phyloP scores from a whole-genome alignment of 192 early-diverging fungal species.

The Phlyctochytrium arcticum region DNA sequence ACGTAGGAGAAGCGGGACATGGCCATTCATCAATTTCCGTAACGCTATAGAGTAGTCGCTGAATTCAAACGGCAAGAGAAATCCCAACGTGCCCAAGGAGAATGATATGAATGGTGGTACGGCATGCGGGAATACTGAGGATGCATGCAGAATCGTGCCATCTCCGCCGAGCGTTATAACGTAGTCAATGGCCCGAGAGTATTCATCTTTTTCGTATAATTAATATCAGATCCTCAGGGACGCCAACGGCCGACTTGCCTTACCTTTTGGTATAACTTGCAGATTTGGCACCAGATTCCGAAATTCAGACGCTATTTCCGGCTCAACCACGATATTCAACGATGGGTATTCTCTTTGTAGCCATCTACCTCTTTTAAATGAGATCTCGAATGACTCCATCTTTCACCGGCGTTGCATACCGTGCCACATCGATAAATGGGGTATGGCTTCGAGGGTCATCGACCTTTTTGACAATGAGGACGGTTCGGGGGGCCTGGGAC shows the following conservation, averaged over 20 bases:
- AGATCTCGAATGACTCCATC: neutral
- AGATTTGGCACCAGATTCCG: neutral
- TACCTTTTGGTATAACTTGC: neutral
- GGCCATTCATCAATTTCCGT: conserved; percentile 56
- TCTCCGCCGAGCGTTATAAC: conserved; percentile 92
- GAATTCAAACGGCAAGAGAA: conserved; percentile 80
- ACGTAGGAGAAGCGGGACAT: conserved; percentile 65
- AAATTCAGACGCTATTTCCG: neutral
- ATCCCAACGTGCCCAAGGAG: conserved; percentile 87
- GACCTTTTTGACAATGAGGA: conserved; percentile 81
- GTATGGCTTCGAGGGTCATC: conserved; percentile 59
- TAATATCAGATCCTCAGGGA: too few relatives aligned
- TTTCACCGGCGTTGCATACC: conserved; percentile 24
- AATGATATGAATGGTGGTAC: conserved; percentile 91
- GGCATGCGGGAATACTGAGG: conserved; percentile 67
- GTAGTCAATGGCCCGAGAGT: conserved; percentile 59
- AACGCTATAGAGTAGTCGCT: conserved; percentile 58
- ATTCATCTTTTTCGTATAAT: neutral
- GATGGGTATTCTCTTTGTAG: conserved; percentile 58
- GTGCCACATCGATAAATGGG: conserved; percentile 62
- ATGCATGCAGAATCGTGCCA: conserved; percentile 85
- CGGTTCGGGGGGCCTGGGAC: conserved; percentile 60
- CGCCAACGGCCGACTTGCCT: neutral
- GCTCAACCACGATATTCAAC: conserved; percentile 20
- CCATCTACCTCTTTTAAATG: too few relatives aligned